phyloP scores from a whole-genome alignment of 495 filamentous ascomycete genomes.

The Xylaria scruposa region DNA sequence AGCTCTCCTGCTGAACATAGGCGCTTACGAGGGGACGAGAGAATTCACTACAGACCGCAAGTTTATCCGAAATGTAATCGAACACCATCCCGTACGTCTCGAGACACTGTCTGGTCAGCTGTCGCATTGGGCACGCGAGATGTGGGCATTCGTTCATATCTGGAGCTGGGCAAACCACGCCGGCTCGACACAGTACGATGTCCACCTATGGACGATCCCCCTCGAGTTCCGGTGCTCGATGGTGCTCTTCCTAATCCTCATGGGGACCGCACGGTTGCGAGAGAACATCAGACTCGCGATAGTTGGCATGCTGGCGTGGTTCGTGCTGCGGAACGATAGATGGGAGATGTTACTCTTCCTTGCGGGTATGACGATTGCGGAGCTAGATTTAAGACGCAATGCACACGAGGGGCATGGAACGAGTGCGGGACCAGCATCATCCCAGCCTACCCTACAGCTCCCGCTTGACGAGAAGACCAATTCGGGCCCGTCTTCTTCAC shows the following conservation, averaged over 20 bases:
- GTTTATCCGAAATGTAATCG: conserved; percentile 49
- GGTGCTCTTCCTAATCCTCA: conserved; percentile 65
- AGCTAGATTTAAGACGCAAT: conserved; percentile 44
- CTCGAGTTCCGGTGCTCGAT: conserved; percentile 72
- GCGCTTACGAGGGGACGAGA: conserved; percentile 54
- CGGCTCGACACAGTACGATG: conserved; percentile 63
- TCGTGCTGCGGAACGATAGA: conserved; percentile 39
- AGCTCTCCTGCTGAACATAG: conserved; percentile 61
- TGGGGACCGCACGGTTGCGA: conserved; percentile 51
- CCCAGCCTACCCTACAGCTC: conserved; percentile 29
- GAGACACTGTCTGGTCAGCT: conserved; percentile 38
- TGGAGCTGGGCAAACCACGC: conserved; percentile 49
- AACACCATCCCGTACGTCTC: conserved; percentile 45
- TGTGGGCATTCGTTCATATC: conserved; percentile 48
- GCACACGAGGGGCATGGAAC: conserved; percentile 35
- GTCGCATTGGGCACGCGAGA: conserved; percentile 41
- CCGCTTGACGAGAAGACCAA: conserved; percentile 30
- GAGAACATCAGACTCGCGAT: conserved; percentile 36
- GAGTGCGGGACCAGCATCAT: conserved; percentile 23
- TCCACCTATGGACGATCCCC: conserved; percentile 77
- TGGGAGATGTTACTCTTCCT: conserved; percentile 56
- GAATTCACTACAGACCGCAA: conserved; percentile 44
- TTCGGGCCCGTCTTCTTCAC: background rate
- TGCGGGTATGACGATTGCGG: conserved; percentile 49
- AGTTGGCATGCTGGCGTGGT: conserved; percentile 40